Conservation (phyloP, 805 yeast species). For the Ogataea trehaloabstinens region DNA sequence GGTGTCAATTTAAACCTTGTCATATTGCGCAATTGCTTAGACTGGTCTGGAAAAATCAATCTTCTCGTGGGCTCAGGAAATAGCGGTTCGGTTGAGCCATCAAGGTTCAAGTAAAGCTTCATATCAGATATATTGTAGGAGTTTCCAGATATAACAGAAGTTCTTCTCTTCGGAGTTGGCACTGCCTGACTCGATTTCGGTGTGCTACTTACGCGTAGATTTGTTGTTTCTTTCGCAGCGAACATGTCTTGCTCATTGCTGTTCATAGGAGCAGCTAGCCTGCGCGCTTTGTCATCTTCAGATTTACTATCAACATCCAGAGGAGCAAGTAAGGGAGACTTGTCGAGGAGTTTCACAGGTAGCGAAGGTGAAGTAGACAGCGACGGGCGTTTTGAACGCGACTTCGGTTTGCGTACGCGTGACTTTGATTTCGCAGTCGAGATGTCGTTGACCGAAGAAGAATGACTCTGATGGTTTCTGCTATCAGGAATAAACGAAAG, state of each 20-base stretch:
- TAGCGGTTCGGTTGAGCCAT: neutral
- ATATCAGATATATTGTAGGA: neutral
- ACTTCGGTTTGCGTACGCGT: neutral
- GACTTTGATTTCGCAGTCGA: neutral
- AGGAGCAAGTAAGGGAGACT: neutral
- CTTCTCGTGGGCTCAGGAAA: constrained; percentile 4
- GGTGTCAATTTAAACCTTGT: constrained; percentile 4
- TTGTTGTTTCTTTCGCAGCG: neutral
- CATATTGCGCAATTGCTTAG: constrained; percentile 1
- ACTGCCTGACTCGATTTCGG: neutral
- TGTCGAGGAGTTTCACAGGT: neutral
- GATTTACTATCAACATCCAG: neutral
- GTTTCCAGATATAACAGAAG: neutral
- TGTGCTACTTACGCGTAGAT: neutral
- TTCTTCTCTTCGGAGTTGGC: neutral
- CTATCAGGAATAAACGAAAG: constrained; percentile 21
- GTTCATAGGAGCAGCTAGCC: neutral
- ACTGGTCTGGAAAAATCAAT: constrained; percentile 4
- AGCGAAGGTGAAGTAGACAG: neutral
- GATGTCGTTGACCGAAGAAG: neutral
- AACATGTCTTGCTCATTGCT: neutral
- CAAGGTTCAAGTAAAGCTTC: constrained; percentile 1
- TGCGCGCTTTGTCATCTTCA: neutral
- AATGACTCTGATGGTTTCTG: neutral
- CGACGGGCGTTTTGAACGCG: neutral